A percentile compares a stretch with the other conserved stretches of the same genome.
These are phyloP conservation scores for Annona squamosa DNA, from an alignment of 164 flowering plant genomes.

Conservation along the genomic window DNA sequence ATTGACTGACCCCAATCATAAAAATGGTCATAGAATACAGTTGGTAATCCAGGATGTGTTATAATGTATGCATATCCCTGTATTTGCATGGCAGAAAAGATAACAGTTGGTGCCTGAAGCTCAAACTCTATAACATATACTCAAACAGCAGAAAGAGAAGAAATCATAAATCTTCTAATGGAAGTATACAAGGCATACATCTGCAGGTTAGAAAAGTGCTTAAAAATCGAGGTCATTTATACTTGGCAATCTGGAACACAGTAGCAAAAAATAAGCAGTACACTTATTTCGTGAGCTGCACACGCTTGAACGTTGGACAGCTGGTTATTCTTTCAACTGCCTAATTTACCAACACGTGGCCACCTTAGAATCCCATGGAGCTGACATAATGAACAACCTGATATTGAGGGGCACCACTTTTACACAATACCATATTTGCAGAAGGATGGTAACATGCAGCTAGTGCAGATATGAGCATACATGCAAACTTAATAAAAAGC, in stretches of 20 bases:
- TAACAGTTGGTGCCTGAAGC: background rate
- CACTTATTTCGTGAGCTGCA: background rate
- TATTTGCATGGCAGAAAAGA: background rate
- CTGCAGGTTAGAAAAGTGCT: background rate
- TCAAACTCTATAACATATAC: too few species aligned
- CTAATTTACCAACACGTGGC: background rate
- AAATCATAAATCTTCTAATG: too few species aligned
- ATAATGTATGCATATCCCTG: constrained; percentile 94
- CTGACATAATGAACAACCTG: background rate
- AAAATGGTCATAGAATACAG: constrained; percentile 86
- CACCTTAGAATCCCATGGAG: background rate
- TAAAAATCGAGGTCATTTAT: background rate
- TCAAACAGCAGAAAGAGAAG: too few species aligned
- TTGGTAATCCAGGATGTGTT: constrained; percentile 89
- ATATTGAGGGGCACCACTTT: background rate
- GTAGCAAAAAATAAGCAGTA: background rate
- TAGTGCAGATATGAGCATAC: too few species aligned
- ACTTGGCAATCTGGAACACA: background rate
- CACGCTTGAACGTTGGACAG: background rate
- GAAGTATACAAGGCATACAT: background rate
- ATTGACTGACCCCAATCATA: constrained; percentile 67
- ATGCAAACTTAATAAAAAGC: too few species aligned
- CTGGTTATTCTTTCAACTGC: background rate
- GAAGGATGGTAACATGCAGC: background rate
- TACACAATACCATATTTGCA: background rate